phyloP scores from a whole-genome alignment of 2,329 filamentous ascomycete species.

The Ramularia endophylla region DNA sequence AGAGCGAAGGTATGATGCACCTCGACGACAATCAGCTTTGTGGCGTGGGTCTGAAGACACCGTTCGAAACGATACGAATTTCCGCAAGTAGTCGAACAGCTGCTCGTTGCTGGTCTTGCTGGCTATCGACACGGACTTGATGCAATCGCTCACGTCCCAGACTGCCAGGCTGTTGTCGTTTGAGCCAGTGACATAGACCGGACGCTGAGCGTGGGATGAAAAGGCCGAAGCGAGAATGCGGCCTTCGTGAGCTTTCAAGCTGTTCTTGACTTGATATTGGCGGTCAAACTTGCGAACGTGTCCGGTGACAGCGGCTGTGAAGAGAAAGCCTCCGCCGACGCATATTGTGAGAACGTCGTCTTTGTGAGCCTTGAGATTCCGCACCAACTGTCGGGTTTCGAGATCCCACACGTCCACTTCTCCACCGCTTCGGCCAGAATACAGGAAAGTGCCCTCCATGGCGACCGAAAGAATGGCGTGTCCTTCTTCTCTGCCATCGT shows the following conservation, averaged over 20 bases:
- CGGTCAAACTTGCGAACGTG: constrained; percentile 65
- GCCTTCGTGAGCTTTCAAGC: constrained; percentile 79
- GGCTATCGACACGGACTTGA: constrained; percentile 38
- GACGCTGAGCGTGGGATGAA: constrained; percentile 61
- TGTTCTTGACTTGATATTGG: constrained; percentile 71
- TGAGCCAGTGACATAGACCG: constrained; percentile 90
- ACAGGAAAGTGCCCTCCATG: constrained; percentile 85
- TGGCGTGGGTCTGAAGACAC: constrained; percentile 83
- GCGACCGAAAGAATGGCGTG: constrained; percentile 69
- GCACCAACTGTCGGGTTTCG: constrained; percentile 83
- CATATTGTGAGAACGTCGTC: constrained; percentile 82
- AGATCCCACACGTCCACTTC: constrained; percentile 95
- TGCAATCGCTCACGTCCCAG: constrained; percentile 67
- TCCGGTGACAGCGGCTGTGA: constrained; percentile 87
- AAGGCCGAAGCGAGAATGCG: constrained; percentile 81
- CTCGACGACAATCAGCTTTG: constrained; percentile 84
- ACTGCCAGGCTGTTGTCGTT: constrained; percentile 87
- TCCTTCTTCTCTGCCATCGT: constrained; percentile 53
- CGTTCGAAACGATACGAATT: constrained; percentile 88
- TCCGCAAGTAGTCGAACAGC: constrained; percentile 59
- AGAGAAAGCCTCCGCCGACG: constrained; percentile 77
- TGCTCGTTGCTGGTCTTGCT: constrained; percentile 56
- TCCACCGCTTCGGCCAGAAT: constrained; percentile 80
- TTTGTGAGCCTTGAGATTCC: constrained; percentile 74
- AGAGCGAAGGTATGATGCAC: constrained; percentile 82